Percentiles rank a stretch among this genome's conserved stretches.
phyloP scores from a whole-genome alignment of 768 basidiomycete genomes.

The Agrocybe praecox region DNA sequence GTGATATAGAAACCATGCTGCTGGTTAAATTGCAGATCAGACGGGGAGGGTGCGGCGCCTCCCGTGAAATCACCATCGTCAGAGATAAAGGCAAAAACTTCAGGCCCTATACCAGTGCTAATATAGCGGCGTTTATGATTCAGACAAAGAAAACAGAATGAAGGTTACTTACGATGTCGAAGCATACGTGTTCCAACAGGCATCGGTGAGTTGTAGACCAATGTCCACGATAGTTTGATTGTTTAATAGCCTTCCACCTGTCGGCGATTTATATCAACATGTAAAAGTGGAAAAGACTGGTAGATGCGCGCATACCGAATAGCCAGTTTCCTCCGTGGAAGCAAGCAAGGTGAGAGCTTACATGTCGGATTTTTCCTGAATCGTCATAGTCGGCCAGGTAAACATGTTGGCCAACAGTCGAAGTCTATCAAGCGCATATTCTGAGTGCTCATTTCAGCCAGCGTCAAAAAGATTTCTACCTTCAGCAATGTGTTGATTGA shows the following conservation, averaged over 20 bases:
- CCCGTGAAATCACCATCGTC: conserved; percentile 65
- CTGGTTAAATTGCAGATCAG: conserved; percentile 51
- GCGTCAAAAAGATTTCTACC: conserved; percentile 41
- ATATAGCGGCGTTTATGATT: not conserved
- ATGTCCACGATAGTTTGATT: conserved; percentile 70
- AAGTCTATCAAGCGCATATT: conserved; percentile 41
- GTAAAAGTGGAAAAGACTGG: no score
- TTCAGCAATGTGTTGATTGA: conserved; percentile 60
- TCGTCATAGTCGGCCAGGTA: conserved; percentile 67
- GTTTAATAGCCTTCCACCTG: conserved; percentile 65
- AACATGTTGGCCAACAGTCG: conserved; percentile 57
- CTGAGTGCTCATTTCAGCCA: no score
- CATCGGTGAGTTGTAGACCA: conserved; percentile 64
- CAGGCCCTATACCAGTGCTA: conserved; percentile 79
- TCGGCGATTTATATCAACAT: no score
- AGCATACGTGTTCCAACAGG: conserved; percentile 82
- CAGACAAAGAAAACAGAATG: not conserved
- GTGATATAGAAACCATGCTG: conserved; percentile 68
- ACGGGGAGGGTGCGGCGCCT: conserved; percentile 28
- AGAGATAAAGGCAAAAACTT: conserved; percentile 63
- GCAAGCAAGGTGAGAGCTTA: conserved; percentile 75
- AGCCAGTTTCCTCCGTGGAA: conserved; percentile 80
- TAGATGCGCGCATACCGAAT: conserved; percentile 47
- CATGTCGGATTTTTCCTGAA: conserved; percentile 45
- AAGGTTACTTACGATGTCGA: conserved; percentile 59